phyloP scores from a whole-genome alignment of 1,284 basidiomycete genomes.

The Cryptococcus sp. region DNA sequence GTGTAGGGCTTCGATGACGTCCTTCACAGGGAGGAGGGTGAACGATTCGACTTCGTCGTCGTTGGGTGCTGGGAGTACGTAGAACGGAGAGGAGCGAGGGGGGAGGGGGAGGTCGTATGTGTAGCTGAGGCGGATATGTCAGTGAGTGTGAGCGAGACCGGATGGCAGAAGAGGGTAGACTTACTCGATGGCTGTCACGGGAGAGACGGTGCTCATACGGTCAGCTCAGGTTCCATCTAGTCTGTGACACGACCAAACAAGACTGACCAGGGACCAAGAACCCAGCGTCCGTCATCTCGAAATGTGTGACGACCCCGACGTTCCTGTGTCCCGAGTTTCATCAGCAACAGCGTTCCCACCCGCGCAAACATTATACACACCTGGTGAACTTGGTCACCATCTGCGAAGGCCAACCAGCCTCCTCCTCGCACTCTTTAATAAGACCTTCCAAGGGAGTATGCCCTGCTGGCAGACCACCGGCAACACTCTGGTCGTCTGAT shows the following conservation, averaged over 20 bases:
- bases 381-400: constrained; percentile 60
- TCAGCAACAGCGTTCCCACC: not conserved
- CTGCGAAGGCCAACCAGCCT: constrained; percentile 68
- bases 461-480: constrained; percentile 60
- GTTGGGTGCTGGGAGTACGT: constrained; percentile 63
- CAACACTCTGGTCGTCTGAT: constrained; percentile 40
- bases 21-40: constrained; percentile 32
- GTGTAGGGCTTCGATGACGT: constrained; percentile 48
- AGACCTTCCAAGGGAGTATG: constrained; percentile 68
- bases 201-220: not conserved
- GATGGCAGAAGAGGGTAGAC: not conserved
- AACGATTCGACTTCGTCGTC: constrained; percentile 93
- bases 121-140: constrained; percentile 49
- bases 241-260: not conserved
- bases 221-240: not conserved
- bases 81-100: constrained; percentile 35
- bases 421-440: constrained; percentile 86
- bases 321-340: not conserved
- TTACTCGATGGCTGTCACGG: not conserved
- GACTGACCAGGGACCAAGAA: constrained; percentile 66
- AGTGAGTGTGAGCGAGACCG: not conserved
- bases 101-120: constrained; percentile 73
- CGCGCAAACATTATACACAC: constrained; percentile 39
- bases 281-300: constrained; percentile 60
- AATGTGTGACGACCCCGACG: constrained; percentile 45